Conservation (phyloP, 495 filamentous ascomycete genomes). For the Trichocladium uniseriatum region DNA sequence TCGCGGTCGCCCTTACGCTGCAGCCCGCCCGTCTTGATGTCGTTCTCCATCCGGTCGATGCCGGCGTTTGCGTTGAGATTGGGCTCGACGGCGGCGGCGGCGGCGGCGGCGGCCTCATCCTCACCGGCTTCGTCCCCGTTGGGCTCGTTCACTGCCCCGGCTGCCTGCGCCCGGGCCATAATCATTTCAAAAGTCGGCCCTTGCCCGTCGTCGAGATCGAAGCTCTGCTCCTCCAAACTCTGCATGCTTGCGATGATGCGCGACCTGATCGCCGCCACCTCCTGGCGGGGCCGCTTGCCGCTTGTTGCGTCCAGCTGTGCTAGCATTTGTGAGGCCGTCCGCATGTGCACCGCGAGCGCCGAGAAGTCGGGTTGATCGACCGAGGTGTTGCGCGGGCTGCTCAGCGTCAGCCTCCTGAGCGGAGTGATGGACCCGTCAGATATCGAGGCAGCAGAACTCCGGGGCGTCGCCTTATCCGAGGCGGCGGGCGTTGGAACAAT, state of each 20-base stretch:
- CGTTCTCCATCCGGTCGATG: slow-evolving; percentile 71
- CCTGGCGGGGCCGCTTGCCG: slow-evolving; percentile 58
- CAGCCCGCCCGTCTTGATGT: slow-evolving; percentile 66
- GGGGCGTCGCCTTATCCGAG: slow-evolving; percentile 46
- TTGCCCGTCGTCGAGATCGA: slow-evolving; percentile 50
- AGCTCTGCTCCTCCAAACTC: slow-evolving; percentile 69
- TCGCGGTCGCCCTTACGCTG: slow-evolving; percentile 67
- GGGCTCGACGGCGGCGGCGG: slow-evolving; percentile 17
- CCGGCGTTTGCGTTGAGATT: slow-evolving; percentile 53
- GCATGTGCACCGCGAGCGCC: slow-evolving; percentile 69
- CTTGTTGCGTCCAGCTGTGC: slow-evolving; percentile 65
- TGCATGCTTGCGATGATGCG: slow-evolving; percentile 81
- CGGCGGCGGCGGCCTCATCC: slow-evolving; percentile 29
- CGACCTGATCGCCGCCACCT: slow-evolving; percentile 65
- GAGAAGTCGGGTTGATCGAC: slow-evolving; percentile 61
- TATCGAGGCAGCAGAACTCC: slow-evolving; percentile 43
- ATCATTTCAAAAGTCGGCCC: slow-evolving; percentile 64
- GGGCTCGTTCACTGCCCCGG: slow-evolving; percentile 29
- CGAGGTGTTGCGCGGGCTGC: slow-evolving; percentile 31
- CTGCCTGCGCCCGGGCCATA: slow-evolving; percentile 48
- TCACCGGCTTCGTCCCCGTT: slow-evolving; percentile 26
- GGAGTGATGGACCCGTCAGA: slow-evolving; percentile 54
- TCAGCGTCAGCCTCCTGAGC: slow-evolving; percentile 41
- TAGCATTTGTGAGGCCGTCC: slow-evolving; percentile 69
- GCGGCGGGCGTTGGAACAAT: slow-evolving; percentile 41